Percentiles rank a stretch among this genome's conserved stretches.
These are phyloP conservation scores for Solanum chmielewskii DNA, from an alignment of 257 asterid genomes.

Conservation along the genomic window DNA sequence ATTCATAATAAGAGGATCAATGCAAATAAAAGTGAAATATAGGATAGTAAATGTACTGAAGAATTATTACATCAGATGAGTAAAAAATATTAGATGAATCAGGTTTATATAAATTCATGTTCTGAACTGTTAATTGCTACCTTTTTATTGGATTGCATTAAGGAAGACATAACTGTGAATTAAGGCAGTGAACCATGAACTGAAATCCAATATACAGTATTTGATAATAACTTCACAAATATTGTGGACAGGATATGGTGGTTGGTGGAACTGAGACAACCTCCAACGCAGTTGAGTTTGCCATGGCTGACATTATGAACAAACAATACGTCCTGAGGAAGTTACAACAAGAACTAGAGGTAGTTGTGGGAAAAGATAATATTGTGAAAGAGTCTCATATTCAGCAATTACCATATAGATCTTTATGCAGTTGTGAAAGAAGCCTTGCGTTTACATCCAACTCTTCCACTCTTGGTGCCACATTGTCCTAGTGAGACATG, in stretches of 20 bases:
- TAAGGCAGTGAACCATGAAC: too few relatives aligned
- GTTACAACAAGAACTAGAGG: slow-evolving; percentile 38
- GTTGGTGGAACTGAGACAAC: slow-evolving; percentile 70
- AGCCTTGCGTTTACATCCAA: slow-evolving; percentile 43
- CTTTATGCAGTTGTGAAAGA: slow-evolving; percentile 46
- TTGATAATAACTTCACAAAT: not conserved
- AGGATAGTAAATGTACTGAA: too few relatives aligned
- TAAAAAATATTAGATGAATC: too few relatives aligned
- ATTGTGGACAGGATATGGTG: slow-evolving; percentile 40
- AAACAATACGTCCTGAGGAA: slow-evolving; percentile 29
- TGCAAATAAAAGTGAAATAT: too few relatives aligned
- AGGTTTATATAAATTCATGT: too few relatives aligned
- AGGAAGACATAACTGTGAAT: too few relatives aligned
- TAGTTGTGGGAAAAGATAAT: slow-evolving; percentile 25
- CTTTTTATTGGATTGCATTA: too few relatives aligned
- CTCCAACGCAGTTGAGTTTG: slow-evolving; percentile 35
- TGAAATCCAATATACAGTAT: not conserved
- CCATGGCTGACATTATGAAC: slow-evolving; percentile 57
- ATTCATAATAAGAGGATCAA: too few relatives aligned
- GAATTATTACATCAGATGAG: too few relatives aligned
- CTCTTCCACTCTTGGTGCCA: slow-evolving; percentile 53
- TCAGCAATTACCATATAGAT: slow-evolving; percentile 27
- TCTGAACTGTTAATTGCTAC: too few relatives aligned
- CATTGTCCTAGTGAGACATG: slow-evolving; percentile 51
- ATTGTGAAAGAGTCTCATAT: slow-evolving; percentile 43